phyloP scores from a whole-genome alignment of 2,329 filamentous ascomycete genomes.

The Helotiales sp. region DNA sequence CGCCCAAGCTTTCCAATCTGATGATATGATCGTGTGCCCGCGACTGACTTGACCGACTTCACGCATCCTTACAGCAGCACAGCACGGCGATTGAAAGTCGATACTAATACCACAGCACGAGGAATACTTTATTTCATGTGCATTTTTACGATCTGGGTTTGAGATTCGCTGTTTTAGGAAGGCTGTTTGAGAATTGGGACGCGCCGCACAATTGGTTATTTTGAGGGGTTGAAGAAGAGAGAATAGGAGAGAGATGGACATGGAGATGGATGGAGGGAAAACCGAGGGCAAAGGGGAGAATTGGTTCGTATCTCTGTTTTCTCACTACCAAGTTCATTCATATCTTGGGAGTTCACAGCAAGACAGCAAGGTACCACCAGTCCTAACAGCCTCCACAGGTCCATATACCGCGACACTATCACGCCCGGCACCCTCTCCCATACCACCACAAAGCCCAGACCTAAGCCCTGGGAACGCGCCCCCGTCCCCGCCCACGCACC shows the following conservation, averaged over 20 bases:
- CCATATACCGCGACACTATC: constrained; percentile 40
- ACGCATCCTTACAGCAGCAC: constrained; percentile 25
- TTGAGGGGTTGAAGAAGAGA: background rate
- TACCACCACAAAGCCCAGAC: constrained; percentile 15
- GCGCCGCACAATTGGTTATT: constrained; percentile 1
- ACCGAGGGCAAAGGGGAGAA: background rate
- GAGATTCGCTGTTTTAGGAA: background rate
- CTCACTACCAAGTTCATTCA: too few relatives aligned
- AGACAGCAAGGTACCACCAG: background rate
- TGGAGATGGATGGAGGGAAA: background rate
- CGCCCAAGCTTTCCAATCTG: background rate
- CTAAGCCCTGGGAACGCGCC: constrained; percentile 41
- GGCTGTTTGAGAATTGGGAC: background rate
- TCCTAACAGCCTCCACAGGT: constrained; percentile 29
- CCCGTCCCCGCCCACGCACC: constrained; percentile 41
- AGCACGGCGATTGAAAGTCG: too few relatives aligned
- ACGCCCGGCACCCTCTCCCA: constrained; percentile 29
- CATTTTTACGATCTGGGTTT: background rate
- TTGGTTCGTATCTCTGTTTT: background rate
- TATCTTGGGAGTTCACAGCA: background rate
- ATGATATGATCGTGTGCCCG: background rate
- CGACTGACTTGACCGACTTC: background rate
- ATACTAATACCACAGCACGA: constrained; percentile 14
- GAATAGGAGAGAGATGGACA: background rate
- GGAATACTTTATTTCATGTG: background rate